Conservation (phyloP, 352 stramenopile species). For the Phytophthora pluvialis region DNA sequence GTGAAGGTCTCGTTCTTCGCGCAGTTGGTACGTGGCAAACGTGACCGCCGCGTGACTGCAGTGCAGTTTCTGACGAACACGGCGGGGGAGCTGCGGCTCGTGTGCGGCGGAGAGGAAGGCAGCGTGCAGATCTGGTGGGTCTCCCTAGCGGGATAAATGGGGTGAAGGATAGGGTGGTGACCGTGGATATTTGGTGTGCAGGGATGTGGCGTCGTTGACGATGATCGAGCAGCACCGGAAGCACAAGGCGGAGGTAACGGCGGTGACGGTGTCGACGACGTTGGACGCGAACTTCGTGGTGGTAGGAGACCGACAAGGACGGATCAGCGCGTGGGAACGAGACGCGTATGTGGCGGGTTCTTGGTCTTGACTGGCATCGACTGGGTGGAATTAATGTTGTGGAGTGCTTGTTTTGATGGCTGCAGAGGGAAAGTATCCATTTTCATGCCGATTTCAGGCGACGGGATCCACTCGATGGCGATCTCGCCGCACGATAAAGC, state of each 20-base stretch:
- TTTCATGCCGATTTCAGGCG: slow-evolving; percentile 56
- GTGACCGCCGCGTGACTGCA: slow-evolving; percentile 66
- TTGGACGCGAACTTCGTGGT: slow-evolving; percentile 57
- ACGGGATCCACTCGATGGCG: slow-evolving; percentile 64
- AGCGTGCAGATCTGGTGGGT: slow-evolving; percentile 77
- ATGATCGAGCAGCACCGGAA: slow-evolving; percentile 74
- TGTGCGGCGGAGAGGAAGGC: slow-evolving; percentile 74
- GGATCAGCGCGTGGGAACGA: slow-evolving; percentile 63
- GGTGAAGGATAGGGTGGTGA: background rate
- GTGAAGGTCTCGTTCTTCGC: slow-evolving; percentile 47
- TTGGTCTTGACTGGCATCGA: background rate
- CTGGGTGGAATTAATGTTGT: slow-evolving; percentile 5
- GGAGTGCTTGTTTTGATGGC: slow-evolving; percentile 1
- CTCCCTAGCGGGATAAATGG: background rate
- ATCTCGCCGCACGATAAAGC: slow-evolving; percentile 55
- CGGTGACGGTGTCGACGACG: slow-evolving; percentile 37
- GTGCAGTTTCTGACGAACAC: slow-evolving; percentile 53
- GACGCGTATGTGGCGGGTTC: slow-evolving; percentile 45
- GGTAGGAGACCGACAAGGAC: slow-evolving; percentile 65
- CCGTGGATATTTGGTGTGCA: slow-evolving; percentile 11
- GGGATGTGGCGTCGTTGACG: slow-evolving; percentile 53
- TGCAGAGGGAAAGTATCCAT: slow-evolving; percentile 49
- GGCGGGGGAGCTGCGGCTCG: slow-evolving; percentile 42
- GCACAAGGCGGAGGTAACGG: slow-evolving; percentile 65
- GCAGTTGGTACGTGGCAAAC: slow-evolving; percentile 58